Percentiles rank a stretch among this genome's conserved stretches.
These are phyloP conservation scores for Pyricularia sp. DNA, from an alignment of 2,329 filamentous ascomycete species.

Conservation along the genomic window DNA sequence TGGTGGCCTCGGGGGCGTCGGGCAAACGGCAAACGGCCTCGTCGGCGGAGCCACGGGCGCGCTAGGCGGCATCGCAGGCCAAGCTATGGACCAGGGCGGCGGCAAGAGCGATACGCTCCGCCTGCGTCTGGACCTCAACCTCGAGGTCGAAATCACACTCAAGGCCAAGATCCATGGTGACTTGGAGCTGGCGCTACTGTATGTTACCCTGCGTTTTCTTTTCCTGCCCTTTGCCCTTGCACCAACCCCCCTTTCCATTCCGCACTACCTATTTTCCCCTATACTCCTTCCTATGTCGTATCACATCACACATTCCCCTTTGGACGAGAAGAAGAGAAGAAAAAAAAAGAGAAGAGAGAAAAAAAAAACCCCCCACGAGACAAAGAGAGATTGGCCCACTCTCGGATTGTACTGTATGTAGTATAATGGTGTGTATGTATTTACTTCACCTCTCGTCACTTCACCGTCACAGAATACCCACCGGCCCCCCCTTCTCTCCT, in stretches of 20 bases:
- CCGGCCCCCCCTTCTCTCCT: neutral
- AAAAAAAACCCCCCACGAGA: neutral
- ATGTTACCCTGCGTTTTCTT: constrained; percentile 17
- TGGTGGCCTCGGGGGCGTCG: constrained; percentile 24
- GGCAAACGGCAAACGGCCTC: constrained; percentile 24
- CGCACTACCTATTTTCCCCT: neutral
- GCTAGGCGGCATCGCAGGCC: constrained; percentile 29
- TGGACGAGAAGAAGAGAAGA: neutral
- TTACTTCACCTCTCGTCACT: neutral
- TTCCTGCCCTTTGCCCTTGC: neutral
- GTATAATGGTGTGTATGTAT: neutral
- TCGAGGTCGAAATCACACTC: constrained; percentile 76
- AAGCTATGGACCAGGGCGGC: constrained; percentile 24
- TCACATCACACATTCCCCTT: neutral
- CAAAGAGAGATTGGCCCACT: neutral
- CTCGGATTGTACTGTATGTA: neutral
- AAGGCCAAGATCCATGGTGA: constrained; percentile 83
- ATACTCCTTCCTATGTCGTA: neutral
- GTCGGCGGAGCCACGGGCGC: constrained; percentile 29
- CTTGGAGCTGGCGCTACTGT: constrained; percentile 63
- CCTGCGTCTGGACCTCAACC: constrained; percentile 62
- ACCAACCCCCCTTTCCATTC: neutral
- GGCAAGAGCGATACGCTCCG: constrained; percentile 59
- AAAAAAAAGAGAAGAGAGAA: neutral
- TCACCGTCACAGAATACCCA: neutral